phyloP scores from a whole-genome alignment of 192 early-diverging fungal genomes.

The Tieghemiomyces parasiticus region DNA sequence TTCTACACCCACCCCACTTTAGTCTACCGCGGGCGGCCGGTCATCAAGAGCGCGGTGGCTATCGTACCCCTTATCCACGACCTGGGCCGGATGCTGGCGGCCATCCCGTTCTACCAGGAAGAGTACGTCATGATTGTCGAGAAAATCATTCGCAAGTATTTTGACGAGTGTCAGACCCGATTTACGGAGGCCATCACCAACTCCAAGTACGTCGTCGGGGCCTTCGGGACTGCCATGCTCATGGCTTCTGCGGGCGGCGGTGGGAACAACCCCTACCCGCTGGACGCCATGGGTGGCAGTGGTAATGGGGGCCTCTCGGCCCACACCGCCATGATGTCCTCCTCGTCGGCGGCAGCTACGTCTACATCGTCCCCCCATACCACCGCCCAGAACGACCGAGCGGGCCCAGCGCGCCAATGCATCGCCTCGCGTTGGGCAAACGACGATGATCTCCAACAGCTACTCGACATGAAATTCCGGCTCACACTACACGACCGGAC shows the following conservation, averaged over 20 bases:
- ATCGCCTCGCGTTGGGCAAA: slow-evolving; percentile 46
- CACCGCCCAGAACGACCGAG: too few relatives aligned
- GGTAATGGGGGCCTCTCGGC: neutral
- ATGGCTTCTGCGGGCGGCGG: neutral
- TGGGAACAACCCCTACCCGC: neutral
- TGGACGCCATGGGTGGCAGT: too few relatives aligned
- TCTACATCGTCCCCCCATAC: too few relatives aligned
- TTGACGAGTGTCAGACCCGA: slow-evolving; percentile 49
- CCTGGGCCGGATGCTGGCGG: slow-evolving; percentile 39
- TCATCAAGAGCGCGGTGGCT: slow-evolving; percentile 40
- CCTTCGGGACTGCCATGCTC: neutral
- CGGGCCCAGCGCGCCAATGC: neutral
- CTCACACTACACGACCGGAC: slow-evolving; percentile 15
- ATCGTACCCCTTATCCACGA: slow-evolving; percentile 43
- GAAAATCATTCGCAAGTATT: slow-evolving; percentile 42
- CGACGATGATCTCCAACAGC: slow-evolving; percentile 35
- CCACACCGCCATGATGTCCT: neutral
- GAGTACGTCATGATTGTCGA: slow-evolving; percentile 61
- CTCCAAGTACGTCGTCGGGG: neutral
- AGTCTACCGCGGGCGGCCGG: slow-evolving; percentile 5
- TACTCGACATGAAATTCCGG: slow-evolving; percentile 32
- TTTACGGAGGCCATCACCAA: slow-evolving; percentile 14
- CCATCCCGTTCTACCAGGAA: slow-evolving; percentile 49
- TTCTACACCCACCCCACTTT: slow-evolving; percentile 26
- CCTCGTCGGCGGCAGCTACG: too few relatives aligned